These are phyloP conservation scores for Tetrapisispora nanseiensis DNA, from an alignment of 805 yeast genomes.

Conservation along the genomic window DNA sequence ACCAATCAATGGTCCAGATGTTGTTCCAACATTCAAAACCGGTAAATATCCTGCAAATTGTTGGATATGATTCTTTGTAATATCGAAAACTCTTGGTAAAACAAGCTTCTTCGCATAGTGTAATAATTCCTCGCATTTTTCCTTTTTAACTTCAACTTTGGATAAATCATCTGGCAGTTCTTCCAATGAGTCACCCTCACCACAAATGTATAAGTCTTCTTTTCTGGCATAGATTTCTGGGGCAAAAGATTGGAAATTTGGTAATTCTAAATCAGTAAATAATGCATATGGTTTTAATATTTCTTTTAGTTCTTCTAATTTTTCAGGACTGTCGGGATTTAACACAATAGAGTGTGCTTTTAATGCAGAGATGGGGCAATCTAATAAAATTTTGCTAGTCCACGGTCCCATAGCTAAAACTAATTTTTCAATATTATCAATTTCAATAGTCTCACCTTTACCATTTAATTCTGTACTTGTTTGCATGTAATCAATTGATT, in stretches of 20 bases:
- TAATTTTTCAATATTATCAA: constrained; percentile 59
- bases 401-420: constrained; percentile 91
- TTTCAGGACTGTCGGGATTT: constrained; percentile 56
- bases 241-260: constrained; percentile 55
- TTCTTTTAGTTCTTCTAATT: constrained; percentile 29
- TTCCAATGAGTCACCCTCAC: constrained; percentile 88
- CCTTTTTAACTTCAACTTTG: constrained; percentile 79
- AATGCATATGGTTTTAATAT: constrained; percentile 73
- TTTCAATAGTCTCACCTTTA: constrained; percentile 33
- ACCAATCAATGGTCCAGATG: constrained; percentile 90
- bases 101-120: constrained; percentile 62
- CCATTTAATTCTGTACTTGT: background rate
- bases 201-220: constrained; percentile 94
- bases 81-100: constrained; percentile 49
- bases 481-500: constrained; percentile 9
- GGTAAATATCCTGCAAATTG: constrained; percentile 91
- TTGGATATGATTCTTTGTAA: constrained; percentile 66
- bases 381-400: constrained; percentile 85
- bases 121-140: constrained; percentile 81
- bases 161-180: constrained; percentile 91
- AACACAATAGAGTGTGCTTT: constrained; percentile 93
- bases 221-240: constrained; percentile 94
- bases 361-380: constrained; percentile 88
- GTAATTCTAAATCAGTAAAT: constrained; percentile 80
- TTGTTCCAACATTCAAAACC: constrained; percentile 83